phyloP scores from a whole-genome alignment of 176 grass and related monocot genomes.

The Chrysopogon serrulatus region DNA sequence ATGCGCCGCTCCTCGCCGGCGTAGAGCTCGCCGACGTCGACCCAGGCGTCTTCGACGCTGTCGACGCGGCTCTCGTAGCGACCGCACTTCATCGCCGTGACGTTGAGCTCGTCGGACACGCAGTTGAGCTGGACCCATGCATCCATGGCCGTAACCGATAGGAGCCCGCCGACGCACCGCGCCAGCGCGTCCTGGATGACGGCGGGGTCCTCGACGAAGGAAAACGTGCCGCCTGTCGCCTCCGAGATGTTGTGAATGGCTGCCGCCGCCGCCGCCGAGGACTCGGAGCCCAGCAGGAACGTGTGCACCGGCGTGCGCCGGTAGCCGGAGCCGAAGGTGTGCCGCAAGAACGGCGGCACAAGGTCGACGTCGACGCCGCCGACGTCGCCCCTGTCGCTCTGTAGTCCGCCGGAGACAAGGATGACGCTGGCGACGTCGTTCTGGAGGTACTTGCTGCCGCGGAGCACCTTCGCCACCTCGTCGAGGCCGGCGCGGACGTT shows the following conservation, averaged over 20 bases:
- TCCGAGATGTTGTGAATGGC: neutral
- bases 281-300: neutral
- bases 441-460: too few species aligned
- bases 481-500: too few species aligned
- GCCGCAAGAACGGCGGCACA: too few species aligned
- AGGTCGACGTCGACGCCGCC: too few species aligned
- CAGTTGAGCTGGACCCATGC: neutral
- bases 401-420: neutral
- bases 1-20: neutral
- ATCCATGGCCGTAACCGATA: slow-evolving; percentile 34
- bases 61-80: neutral
- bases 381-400: too few species aligned
- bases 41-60: too few species aligned
- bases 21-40: neutral
- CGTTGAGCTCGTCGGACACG: too few species aligned
- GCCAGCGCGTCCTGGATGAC: slow-evolving; percentile 51
- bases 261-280: too few species aligned
- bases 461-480: neutral
- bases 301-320: neutral
- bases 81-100: neutral
- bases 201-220: neutral
- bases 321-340: too few species aligned
- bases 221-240: neutral
- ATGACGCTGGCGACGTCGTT: neutral
- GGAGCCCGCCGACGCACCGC: slow-evolving; percentile 47